Conservation (phyloP, 192 early-diverging fungal species). For the Coemansia sp. region DNA sequence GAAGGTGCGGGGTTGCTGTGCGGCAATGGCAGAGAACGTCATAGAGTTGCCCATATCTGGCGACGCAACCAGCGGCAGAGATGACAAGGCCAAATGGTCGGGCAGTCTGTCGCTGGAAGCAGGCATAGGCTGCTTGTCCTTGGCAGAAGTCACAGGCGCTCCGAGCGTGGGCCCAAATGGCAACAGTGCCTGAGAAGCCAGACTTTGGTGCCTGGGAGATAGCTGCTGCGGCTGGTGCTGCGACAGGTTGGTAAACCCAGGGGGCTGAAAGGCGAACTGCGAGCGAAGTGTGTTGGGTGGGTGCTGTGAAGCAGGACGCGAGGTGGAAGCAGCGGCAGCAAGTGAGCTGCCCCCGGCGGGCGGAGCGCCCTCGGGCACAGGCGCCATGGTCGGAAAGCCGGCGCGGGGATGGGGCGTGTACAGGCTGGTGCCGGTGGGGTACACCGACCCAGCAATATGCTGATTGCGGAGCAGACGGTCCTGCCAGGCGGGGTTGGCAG, state of each 20-base stretch:
- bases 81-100: slow-evolving; percentile 34
- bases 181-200: slow-evolving; percentile 44
- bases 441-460: slow-evolving; percentile 49
- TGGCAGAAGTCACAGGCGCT: slow-evolving; percentile 1
- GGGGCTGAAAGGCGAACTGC: slow-evolving; percentile 45
- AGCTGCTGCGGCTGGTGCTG: slow-evolving; percentile 13
- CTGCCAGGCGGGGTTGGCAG: slow-evolving; percentile 39
- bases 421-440: slow-evolving; percentile 47
- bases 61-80: slow-evolving; percentile 47
- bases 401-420: slow-evolving; percentile 17
- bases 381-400: slow-evolving; percentile 8
- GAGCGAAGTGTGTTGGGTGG: slow-evolving; percentile 19
- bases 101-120: background rate
- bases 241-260: slow-evolving; percentile 25
- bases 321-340: background rate
- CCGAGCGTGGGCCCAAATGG: slow-evolving; percentile 47
- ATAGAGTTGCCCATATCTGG: slow-evolving; percentile 27
- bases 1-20: slow-evolving; percentile 21
- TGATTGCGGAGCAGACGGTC: slow-evolving; percentile 49
- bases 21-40: slow-evolving; percentile 1
- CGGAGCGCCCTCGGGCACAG: slow-evolving; percentile 13
- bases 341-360: background rate
- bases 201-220: background rate
- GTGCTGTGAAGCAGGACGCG: background rate
- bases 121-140: slow-evolving; percentile 11